Conservation (phyloP, 768 basidiomycete genomes). For the Harrya chromipes region DNA sequence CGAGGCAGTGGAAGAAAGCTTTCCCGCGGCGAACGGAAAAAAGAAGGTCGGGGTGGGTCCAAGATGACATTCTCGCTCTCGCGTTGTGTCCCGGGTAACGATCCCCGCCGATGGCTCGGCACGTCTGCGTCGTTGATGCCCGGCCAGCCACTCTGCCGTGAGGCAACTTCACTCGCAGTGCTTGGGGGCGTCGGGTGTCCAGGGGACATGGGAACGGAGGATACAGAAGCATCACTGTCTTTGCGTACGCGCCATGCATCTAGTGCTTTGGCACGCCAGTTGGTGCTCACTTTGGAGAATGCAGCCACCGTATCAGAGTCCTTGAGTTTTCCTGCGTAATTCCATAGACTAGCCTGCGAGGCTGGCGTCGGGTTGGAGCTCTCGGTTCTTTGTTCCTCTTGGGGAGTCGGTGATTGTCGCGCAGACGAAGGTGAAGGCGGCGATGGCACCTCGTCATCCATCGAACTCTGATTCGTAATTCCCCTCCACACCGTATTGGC, state of each 20-base stretch:
- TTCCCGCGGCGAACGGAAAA: constrained; percentile 56
- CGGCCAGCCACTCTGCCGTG: constrained; percentile 15
- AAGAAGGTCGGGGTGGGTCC: constrained; percentile 53
- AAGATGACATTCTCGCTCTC: constrained; percentile 37
- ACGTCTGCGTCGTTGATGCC: background rate
- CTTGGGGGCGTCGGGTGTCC: constrained; percentile 18
- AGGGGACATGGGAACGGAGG: background rate
- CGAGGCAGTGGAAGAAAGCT: constrained; percentile 44
- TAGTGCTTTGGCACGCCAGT: constrained; percentile 65
- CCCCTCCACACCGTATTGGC: constrained; percentile 73
- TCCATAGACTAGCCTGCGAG: constrained; percentile 51
- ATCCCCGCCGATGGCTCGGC: constrained; percentile 34
- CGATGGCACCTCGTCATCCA: constrained; percentile 55
- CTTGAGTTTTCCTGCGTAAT: constrained; percentile 69
- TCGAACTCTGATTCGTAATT: constrained; percentile 70
- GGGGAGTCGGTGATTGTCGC: constrained; percentile 25
- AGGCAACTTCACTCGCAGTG: constrained; percentile 20
- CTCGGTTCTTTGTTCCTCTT: constrained; percentile 16
- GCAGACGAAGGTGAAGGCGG: constrained; percentile 36
- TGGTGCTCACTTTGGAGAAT: constrained; percentile 70
- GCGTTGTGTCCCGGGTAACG: constrained; percentile 38
- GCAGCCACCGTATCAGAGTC: constrained; percentile 71
- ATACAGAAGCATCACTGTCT: constrained; percentile 8
- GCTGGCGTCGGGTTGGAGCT: constrained; percentile 15
- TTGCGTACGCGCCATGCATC: constrained; percentile 29